Evolutionary conservation across 2,329 filamentous ascomycete species (phyloP), one percentile per base, ranked within the genome.

Genomic region (Colletotrichum sublineola): DNA sequence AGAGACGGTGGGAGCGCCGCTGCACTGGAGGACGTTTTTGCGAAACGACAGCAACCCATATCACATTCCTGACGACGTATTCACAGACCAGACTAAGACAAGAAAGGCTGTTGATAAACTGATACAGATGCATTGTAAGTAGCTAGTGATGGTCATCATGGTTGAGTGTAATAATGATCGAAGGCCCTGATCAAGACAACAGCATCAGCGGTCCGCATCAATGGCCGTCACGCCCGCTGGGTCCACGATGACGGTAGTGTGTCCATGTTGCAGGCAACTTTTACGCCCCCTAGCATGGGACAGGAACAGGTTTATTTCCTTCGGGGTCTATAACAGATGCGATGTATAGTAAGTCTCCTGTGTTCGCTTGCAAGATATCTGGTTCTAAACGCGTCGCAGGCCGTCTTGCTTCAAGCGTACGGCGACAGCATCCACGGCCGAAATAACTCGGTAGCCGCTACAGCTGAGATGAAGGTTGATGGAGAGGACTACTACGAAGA

Each of bases 161-260:
- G n/a, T n/a, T n/a, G n/a, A n/a, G n/a, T n/a, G n/a, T n/a, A n/a
- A n/a, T n/a, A n/a, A n/a, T n/a, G n/a, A n/a, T n/a, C n/a, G n/a
- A n/a, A n/a, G n/a, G n/a, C n/a, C n/a, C n/a, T n/a, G n/a, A n/a
- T n/a, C n/a, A n/a, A n/a, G n/a, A n/a, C n/a, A n/a, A 29, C 50
- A 64, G 62, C 62, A 5, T 64, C 62, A 1, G 24, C 18, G 3
- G 62, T 64, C 24, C 62, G 62, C 50, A 33, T 56, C 50, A 56
- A 64, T 12, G 62, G 50, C 24, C 62, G 29, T 11, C 38, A 55
- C 18, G 48, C 50, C 15, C 33, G 29, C 24, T 64, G 62, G 62
- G 50, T 64, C 50, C 62, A 64, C 20, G 62, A 64, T 5, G 50
- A 64, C 50, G 62, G 50, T 36, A 36, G 38, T 24, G 31, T 2